Conservation (phyloP, 2,329 filamentous ascomycete genomes). For the Escovopsis weberi region DNA sequence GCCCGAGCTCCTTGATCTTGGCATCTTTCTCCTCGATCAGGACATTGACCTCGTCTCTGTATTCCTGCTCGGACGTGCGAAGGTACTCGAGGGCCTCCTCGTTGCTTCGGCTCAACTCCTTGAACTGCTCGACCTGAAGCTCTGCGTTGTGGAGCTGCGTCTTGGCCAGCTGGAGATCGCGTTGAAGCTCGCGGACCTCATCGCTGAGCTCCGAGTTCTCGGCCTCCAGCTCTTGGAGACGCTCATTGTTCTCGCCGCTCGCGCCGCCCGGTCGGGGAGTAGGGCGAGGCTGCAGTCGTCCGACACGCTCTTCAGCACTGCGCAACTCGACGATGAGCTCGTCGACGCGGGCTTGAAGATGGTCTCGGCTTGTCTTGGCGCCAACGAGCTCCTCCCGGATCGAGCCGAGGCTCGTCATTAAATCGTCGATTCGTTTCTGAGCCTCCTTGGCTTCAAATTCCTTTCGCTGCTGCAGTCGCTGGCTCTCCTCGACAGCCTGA, state of each 20-base stretch:
- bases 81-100: slow-evolving; percentile 78
- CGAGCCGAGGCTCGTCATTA: slow-evolving; percentile 64
- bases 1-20: slow-evolving; percentile 67
- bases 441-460: slow-evolving; percentile 82
- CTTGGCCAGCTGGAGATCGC: slow-evolving; percentile 68
- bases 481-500: slow-evolving; percentile 69
- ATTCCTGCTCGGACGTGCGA: slow-evolving; percentile 69
- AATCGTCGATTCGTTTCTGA: slow-evolving; percentile 84
- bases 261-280: slow-evolving; percentile 41
- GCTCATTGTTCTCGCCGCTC: slow-evolving; percentile 26
- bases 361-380: slow-evolving; percentile 75
- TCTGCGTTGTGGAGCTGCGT: slow-evolving; percentile 71
- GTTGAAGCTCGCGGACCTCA: slow-evolving; percentile 74
- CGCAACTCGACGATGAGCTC: slow-evolving; percentile 80
- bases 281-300: slow-evolving; percentile 67
- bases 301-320: slow-evolving; percentile 75
- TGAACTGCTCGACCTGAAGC: slow-evolving; percentile 74
- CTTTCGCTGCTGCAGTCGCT: slow-evolving; percentile 68
- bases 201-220: slow-evolving; percentile 68
- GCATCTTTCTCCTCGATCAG: slow-evolving; percentile 63
- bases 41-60: slow-evolving; percentile 70
- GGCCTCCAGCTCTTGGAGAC: slow-evolving; percentile 37
- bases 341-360: slow-evolving; percentile 76
- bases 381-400: slow-evolving; percentile 76
- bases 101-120: slow-evolving; percentile 68